Evolutionary conservation across 305 asterid species (phyloP).

Genomic region (Plantago rigida): DNA sequence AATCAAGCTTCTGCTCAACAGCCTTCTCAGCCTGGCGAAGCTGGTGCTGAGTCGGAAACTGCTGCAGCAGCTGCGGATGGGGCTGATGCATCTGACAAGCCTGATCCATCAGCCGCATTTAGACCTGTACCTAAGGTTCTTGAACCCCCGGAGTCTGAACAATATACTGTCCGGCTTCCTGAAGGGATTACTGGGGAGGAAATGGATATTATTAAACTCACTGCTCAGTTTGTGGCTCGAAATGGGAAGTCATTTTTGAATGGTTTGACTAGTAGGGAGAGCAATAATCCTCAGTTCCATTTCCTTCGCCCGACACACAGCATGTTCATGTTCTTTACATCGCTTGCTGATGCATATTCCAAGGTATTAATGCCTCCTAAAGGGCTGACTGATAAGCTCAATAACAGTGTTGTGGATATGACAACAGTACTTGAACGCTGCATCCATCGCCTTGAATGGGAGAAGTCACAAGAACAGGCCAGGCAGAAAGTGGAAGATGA

Average conservation of each 20-base stretch:
- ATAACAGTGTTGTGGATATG: constrained; percentile 62
- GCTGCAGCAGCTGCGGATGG: constrained; percentile 33
- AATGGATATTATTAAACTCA: constrained; percentile 76
- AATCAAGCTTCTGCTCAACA: constrained; percentile 43
- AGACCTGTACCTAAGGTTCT: constrained; percentile 59
- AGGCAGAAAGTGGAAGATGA: constrained; percentile 92
- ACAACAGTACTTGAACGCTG: constrained; percentile 80
- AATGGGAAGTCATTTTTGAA: constrained; percentile 79
- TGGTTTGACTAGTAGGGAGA: constrained; percentile 78
- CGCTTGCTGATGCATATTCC: constrained; percentile 92
- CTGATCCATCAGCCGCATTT: constrained; percentile 60
- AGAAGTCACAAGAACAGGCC: constrained; percentile 80
- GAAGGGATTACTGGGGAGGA: constrained; percentile 94
- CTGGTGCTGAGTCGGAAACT: constrained; percentile 36
- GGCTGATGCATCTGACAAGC: constrained; percentile 35
- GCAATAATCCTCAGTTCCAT: constrained; percentile 73
- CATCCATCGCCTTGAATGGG: constrained; percentile 85
- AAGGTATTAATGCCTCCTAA: constrained; percentile 77
- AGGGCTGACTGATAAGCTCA: constrained; percentile 60
- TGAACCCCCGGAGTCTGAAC: constrained; percentile 90
- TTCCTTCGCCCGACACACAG: constrained; percentile 86
- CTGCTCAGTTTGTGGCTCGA: constrained; percentile 85
- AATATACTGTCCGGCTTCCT: constrained; percentile 74
- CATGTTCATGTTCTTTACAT: constrained; percentile 88
- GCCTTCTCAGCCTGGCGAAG: constrained; percentile 35